Conservation (phyloP, 805 yeast genomes). For the Yamadazyma nakazawae region DNA sequence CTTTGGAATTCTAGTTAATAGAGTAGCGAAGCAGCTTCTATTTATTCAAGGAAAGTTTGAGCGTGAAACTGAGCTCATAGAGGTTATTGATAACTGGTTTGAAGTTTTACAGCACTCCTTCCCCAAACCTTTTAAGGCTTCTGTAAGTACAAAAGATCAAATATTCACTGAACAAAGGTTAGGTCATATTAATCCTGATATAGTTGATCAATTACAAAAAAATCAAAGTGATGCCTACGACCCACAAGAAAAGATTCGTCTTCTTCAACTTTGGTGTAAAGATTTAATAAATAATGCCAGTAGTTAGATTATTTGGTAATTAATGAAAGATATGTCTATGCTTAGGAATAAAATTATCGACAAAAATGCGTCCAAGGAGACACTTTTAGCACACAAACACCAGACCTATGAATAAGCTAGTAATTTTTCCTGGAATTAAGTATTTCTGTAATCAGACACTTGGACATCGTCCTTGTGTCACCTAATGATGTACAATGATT, state of each 20-base stretch:
- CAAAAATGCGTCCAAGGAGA: too few relatives aligned
- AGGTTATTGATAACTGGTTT: slow-evolving; percentile 12
- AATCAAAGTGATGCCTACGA: slow-evolving; percentile 4
- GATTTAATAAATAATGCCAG: not conserved
- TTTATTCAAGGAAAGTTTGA: not conserved
- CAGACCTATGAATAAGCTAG: too few relatives aligned
- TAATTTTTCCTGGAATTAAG: too few relatives aligned
- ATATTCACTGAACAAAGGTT: slow-evolving; percentile 31
- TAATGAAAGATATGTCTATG: not conserved
- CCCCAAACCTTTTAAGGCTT: slow-evolving; percentile 25
- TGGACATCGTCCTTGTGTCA: too few relatives aligned
- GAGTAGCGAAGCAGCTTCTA: not conserved
- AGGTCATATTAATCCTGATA: slow-evolving; percentile 14
- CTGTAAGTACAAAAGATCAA: slow-evolving; percentile 35
- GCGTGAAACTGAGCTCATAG: slow-evolving; percentile 6
- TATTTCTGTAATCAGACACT: too few relatives aligned
- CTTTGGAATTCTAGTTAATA: not conserved
- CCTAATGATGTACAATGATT: not conserved
- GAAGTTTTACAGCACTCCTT: slow-evolving; percentile 20
- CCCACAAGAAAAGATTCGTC: slow-evolving; percentile 3
- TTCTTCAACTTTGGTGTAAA: slow-evolving; percentile 5
- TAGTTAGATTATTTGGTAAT: not conserved
- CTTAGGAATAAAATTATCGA: too few relatives aligned
- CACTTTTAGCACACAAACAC: too few relatives aligned
- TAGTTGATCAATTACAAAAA: slow-evolving; percentile 5